A percentile compares a stretch with the other conserved stretches of the same genome.
phyloP scores from a whole-genome alignment of 1,284 basidiomycete genomes.

The Fomitopsis palustris region DNA sequence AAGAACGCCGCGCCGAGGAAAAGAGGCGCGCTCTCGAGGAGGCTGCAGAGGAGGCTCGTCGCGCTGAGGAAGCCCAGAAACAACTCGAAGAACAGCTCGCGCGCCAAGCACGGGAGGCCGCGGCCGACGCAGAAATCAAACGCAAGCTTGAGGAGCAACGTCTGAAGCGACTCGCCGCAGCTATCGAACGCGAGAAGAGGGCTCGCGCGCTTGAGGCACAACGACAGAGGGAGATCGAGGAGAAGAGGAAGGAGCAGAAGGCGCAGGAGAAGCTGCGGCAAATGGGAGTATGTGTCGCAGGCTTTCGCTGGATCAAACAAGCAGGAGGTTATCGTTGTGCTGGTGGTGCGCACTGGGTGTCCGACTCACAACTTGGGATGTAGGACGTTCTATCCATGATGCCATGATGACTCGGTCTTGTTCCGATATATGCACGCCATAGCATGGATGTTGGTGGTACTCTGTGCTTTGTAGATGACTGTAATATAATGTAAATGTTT shows the following conservation, averaged over 20 bases:
- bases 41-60: conserved; percentile 13
- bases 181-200: conserved; percentile 24
- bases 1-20: conserved; percentile 17
- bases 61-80: not conserved
- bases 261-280: conserved; percentile 40
- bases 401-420: conserved; percentile 8
- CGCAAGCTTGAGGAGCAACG: conserved; percentile 25
- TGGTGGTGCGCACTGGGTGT: conserved; percentile 50
- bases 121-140: conserved; percentile 22
- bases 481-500: too few species aligned
- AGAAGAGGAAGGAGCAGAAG: conserved; percentile 27
- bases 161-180: conserved; percentile 20
- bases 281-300: conserved; percentile 51
- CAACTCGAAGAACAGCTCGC: not conserved
- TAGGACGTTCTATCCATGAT: too few species aligned
- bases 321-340: conserved; percentile 48
- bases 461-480: too few species aligned
- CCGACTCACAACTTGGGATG: conserved; percentile 29
- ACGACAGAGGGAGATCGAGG: conserved; percentile 33
- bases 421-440: not conserved
- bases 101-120: conserved; percentile 8
- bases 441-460: too few species aligned
- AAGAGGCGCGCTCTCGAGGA: conserved; percentile 16
- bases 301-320: conserved; percentile 50
- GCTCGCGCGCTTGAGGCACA: conserved; percentile 29